These are phyloP conservation scores for Rosa persica DNA, from an alignment of 306 rosid species.

Conservation along the genomic window DNA sequence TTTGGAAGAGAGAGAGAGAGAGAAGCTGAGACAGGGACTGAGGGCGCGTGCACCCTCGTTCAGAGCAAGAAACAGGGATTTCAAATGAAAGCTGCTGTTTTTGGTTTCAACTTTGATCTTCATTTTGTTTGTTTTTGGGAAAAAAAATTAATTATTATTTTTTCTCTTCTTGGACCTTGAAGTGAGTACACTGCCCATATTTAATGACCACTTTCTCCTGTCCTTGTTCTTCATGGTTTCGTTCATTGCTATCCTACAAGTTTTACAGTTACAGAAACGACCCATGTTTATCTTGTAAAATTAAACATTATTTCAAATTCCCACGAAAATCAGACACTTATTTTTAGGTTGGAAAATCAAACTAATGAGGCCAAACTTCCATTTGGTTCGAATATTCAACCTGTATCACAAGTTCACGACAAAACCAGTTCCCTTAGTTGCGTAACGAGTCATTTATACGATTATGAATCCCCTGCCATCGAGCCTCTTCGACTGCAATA, in stretches of 20 bases:
- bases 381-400: neutral
- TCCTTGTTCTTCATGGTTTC: neutral
- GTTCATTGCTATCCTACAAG: no score
- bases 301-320: neutral
- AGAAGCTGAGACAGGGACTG: constrained; percentile 13
- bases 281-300: neutral
- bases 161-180: constrained; percentile 32
- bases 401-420: no score
- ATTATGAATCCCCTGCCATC: no score
- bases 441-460: neutral
- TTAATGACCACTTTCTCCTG: constrained; percentile 13
- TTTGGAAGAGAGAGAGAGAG: constrained; percentile 5
- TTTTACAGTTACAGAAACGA: neutral
- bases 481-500: no score
- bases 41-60: constrained; percentile 93
- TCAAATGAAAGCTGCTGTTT: constrained; percentile 72
- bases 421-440: no score
- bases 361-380: neutral
- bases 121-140: neutral
- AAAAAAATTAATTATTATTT: neutral
- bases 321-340: no score
- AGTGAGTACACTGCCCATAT: constrained; percentile 1
- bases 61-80: constrained; percentile 67
- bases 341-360: neutral
- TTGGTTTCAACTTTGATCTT: constrained; percentile 11